Evolutionary conservation across 1,139 yeast genomes (phyloP).

Genomic region (Suhomyces bolitotheri): DNA sequence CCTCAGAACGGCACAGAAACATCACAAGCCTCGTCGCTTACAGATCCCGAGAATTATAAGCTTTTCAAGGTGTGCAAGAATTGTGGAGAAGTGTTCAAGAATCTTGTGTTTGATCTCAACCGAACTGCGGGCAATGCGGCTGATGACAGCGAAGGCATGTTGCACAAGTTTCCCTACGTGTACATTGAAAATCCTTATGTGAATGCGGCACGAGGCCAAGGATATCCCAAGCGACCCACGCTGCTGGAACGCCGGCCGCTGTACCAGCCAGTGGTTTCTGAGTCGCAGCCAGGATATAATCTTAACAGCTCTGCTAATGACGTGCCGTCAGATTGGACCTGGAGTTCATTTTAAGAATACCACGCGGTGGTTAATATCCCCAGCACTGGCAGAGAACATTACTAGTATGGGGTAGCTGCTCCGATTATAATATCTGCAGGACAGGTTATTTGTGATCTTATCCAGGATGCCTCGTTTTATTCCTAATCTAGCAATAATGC

Average conservation of each 20-base stretch:
- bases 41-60: slow-evolving; percentile 20
- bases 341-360: slow-evolving; percentile 50
- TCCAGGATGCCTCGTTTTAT: too few relatives aligned
- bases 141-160: slow-evolving; percentile 1
- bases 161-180: slow-evolving; percentile 27
- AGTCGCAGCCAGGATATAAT: slow-evolving; percentile 1
- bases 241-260: slow-evolving; percentile 4
- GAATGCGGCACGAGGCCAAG: slow-evolving; percentile 7
- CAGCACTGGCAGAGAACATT: too few relatives aligned
- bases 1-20: slow-evolving; percentile 8
- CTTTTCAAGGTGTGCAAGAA: slow-evolving; percentile 39
- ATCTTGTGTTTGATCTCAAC: slow-evolving; percentile 31
- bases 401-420: too few relatives aligned
- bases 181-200: slow-evolving; percentile 44
- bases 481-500: too few relatives aligned
- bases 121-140: slow-evolving; percentile 12
- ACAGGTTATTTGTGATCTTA: too few relatives aligned
- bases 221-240: slow-evolving; percentile 2
- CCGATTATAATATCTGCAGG: too few relatives aligned
- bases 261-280: slow-evolving; percentile 4
- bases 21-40: slow-evolving; percentile 4
- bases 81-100: slow-evolving; percentile 37
- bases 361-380: too few relatives aligned
- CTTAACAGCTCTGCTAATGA: slow-evolving; percentile 19
- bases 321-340: slow-evolving; percentile 42